Evolutionary conservation across 148 eudicot species (phyloP).

Genomic region (Dianthus caryophyllus): DNA sequence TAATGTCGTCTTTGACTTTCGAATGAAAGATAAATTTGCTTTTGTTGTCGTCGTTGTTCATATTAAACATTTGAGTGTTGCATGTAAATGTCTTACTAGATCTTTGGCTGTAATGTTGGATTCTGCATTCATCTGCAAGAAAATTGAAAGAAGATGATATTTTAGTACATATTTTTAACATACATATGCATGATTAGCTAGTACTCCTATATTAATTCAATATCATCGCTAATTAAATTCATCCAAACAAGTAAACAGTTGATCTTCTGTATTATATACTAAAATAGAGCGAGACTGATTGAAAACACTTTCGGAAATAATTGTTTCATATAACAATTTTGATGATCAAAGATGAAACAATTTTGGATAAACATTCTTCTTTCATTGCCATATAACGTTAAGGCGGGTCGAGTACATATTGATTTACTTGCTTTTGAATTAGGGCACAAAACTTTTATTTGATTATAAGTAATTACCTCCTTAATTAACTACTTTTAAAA

Average conservation of each 20-base stretch:
- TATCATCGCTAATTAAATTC: no score
- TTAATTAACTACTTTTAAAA: not conserved
- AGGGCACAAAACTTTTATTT: not conserved
- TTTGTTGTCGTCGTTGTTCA: constrained; percentile 15
- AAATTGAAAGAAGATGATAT: not conserved
- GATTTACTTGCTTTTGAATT: not conserved
- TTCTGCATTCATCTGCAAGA: constrained; percentile 51
- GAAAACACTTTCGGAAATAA: no score
- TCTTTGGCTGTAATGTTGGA: constrained; percentile 47
- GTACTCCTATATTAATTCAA: no score
- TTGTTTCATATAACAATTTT: no score
- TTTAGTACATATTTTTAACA: not conserved
- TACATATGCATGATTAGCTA: not conserved
- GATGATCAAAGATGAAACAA: not conserved
- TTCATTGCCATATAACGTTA: not conserved
- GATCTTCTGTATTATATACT: no score
- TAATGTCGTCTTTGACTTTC: not conserved
- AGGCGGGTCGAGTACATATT: not conserved
- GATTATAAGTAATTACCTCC: not conserved
- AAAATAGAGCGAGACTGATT: no score
- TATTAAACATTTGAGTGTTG: constrained; percentile 28
- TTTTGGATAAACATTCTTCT: not conserved
- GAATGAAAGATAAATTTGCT: not conserved
- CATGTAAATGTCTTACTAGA: constrained; percentile 44
- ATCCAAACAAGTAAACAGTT: not conserved